Evolutionary conservation across 208 protist species (phyloP), one percentile per base, ranked within the genome.

Genomic region (Wallacemonas sp.): DNA sequence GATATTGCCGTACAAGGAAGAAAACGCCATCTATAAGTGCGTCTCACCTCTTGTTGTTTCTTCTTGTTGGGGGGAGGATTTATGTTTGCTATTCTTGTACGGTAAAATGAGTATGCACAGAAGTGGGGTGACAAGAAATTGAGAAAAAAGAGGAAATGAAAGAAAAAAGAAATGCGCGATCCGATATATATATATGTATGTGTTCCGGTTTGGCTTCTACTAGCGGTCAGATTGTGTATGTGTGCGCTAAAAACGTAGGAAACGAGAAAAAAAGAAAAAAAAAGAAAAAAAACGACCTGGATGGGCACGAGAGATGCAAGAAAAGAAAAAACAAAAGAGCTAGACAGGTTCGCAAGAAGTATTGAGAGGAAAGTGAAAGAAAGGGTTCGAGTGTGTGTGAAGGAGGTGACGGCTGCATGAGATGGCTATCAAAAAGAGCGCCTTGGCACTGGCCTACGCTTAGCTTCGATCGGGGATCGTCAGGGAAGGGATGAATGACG

Each of bases 1-100:
- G 31, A 59, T 25, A 23, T 59, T 59, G 0, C 52, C 52, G 52
- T 59, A 59, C 52, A 59, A 1, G 7, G 52, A 59, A 3, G 52
- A 59, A n/a, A 59, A 59, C 26, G 52, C 26, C 52, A 59, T 59
- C n/a, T n/a, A n/a, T n/a, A n/a, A n/a, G n/a, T n/a, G n/a, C n/a
- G n/a, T n/a, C 44, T 18, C 44, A 18, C 12, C 10, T 25, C 11
- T 49, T 25, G 18, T 12, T 25, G 5, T 7, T 41, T 7, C 36
- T 41, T 41, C 10, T 14, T 14, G 14, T 14, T 41, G 7, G 10
- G 14, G 10, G 14, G 14, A 41, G 36, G 10, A 16, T 41, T 18
- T 49, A 25, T 25, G 10, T 49, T 1, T 49, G 5, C 44, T 22
- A 5, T 49, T 16, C n/a, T 49, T 49, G 44, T 41, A 41, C 10